Evolutionary conservation across 148 eudicot species (phyloP).

Genomic region (Camellia lanceoleosa): DNA sequence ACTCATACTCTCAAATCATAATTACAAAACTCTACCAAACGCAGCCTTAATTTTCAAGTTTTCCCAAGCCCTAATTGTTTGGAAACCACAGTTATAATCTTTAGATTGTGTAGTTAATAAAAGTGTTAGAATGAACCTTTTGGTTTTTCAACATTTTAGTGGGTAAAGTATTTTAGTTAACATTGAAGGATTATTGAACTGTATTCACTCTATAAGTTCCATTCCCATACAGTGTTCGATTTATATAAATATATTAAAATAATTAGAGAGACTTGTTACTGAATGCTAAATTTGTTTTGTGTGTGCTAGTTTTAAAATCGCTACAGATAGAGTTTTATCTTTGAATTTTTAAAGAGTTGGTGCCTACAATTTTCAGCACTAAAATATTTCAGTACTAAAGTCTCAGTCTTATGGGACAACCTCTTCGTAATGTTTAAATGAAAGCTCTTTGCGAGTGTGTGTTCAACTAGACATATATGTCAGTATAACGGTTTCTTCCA

Average conservation of each 20-base stretch:
- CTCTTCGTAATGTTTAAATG: not conserved
- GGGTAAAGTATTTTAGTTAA: not conserved
- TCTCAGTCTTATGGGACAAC: not conserved
- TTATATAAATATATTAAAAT: not conserved
- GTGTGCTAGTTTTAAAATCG: not conserved
- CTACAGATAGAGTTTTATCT: not conserved
- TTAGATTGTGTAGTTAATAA: not conserved
- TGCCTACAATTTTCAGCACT: not conserved
- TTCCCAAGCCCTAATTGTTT: not conserved
- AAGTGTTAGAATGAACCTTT: not conserved
- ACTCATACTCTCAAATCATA: too few species aligned
- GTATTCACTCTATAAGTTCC: not conserved
- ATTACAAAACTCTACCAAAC: too few species aligned
- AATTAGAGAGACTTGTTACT: not conserved
- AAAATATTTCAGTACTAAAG: not conserved
- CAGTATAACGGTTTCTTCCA: not conserved
- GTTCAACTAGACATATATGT: not conserved
- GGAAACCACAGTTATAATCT: not conserved
- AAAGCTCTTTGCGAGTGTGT: not conserved
- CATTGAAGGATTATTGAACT: not conserved
- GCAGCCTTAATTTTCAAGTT: too few species aligned
- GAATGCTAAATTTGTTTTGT: not conserved
- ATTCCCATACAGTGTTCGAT: not conserved
- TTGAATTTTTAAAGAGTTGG: not conserved
- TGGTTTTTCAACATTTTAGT: not conserved